Conservation (phyloP, 306 rosid species). For the Trifolium subterraneum region DNA sequence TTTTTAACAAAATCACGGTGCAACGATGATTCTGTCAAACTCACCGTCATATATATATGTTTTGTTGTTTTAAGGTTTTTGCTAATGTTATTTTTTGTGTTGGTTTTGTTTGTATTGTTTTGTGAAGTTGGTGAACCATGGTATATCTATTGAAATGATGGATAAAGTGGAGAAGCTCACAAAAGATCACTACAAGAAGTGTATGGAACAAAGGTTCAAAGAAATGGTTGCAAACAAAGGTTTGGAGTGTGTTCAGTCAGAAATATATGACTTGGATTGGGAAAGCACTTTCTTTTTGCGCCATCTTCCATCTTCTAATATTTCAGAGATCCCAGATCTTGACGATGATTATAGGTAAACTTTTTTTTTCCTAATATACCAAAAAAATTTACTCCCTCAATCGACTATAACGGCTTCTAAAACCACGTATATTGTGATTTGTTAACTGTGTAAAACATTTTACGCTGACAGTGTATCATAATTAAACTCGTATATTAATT, state of each 20-base stretch:
- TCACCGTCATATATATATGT: neutral
- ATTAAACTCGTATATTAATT: neutral
- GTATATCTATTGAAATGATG: conserved; percentile 78
- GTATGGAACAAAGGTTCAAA: conserved; percentile 83
- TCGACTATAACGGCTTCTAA: neutral
- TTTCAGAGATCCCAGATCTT: conserved; percentile 75
- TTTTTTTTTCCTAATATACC: neutral
- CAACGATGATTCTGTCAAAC: neutral
- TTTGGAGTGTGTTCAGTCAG: conserved; percentile 62
- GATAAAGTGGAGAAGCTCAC: conserved; percentile 81
- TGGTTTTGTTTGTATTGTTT: neutral
- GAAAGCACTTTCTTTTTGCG: conserved; percentile 92
- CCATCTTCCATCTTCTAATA: conserved; percentile 82
- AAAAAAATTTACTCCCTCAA: neutral
- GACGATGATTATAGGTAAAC: conserved; percentile 71
- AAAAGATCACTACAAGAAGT: conserved; percentile 86
- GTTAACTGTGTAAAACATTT: neutral
- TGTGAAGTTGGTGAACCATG: conserved; percentile 85
- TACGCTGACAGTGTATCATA: neutral
- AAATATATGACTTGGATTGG: conserved; percentile 82
- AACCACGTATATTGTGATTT: neutral
- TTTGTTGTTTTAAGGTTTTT: conserved; percentile 2
- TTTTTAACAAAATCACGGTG: no score
- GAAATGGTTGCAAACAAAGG: conserved; percentile 81
- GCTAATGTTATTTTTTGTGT: neutral